phyloP scores from a whole-genome alignment of 306 rosid species.

The Glycine soja region DNA sequence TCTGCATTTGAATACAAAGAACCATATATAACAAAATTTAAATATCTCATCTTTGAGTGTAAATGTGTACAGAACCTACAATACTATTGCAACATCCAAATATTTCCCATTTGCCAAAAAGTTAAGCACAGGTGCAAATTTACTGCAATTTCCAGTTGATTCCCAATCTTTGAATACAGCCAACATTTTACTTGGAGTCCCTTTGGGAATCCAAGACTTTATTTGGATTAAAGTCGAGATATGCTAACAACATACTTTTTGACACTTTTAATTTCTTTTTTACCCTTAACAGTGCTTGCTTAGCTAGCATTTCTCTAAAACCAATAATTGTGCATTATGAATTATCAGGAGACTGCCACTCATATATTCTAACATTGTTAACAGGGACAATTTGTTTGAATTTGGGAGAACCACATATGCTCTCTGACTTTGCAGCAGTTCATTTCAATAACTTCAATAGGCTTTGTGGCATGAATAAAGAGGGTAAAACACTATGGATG shows the following conservation, averaged over 20 bases:
- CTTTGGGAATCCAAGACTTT: background rate
- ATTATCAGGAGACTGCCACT: background rate
- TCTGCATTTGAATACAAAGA: conserved; percentile 60
- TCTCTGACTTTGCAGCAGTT: conserved; percentile 17
- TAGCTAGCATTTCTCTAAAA: conserved; percentile 1
- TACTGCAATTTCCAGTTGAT: background rate
- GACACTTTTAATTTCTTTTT: background rate
- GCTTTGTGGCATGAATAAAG: background rate
- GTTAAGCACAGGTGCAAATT: conserved; percentile 26
- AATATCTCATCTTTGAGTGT: background rate
- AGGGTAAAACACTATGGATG: background rate
- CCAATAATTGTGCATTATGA: conserved; percentile 3
- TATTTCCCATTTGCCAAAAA: conserved; percentile 6
- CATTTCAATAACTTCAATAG: background rate
- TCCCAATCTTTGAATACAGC: background rate
- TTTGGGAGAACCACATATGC: background rate
- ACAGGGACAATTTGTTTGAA: background rate
- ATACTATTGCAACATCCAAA: background rate
- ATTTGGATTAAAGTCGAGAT: background rate
- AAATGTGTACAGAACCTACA: conserved; percentile 18
- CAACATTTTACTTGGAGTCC: background rate
- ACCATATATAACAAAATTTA: conserved; percentile 23
- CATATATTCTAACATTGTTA: background rate
- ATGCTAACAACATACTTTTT: background rate
- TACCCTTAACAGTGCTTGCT: background rate